Conservation (phyloP, 176 grass and related monocot genomes). For the Sorghum bicolor region DNA sequence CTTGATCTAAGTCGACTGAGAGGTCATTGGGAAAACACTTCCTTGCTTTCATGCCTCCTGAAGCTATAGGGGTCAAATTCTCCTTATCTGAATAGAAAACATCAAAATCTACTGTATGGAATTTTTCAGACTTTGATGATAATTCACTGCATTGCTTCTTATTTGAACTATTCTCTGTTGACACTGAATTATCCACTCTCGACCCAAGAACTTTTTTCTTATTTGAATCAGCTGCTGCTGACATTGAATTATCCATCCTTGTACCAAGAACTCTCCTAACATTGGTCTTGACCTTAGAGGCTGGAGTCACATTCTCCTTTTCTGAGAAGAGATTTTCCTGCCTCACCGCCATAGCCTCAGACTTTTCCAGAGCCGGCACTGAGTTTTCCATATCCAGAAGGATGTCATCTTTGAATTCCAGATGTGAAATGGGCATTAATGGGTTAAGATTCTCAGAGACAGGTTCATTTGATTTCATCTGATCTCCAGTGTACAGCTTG, state of each 20-base stretch:
- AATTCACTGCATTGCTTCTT: conserved; percentile 19
- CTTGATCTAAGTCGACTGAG: conserved; percentile 25
- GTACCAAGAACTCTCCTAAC: conserved; percentile 47
- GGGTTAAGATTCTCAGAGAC: background rate
- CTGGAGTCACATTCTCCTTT: conserved; percentile 54
- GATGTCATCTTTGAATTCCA: conserved; percentile 33
- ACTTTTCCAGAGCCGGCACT: conserved; percentile 16
- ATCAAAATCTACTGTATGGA: conserved; percentile 40
- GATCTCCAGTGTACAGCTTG: conserved; percentile 12
- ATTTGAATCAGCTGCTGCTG: conserved; percentile 17
- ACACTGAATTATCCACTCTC: conserved; percentile 32
- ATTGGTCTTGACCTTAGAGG: conserved; percentile 38
- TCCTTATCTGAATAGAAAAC: conserved; percentile 78
- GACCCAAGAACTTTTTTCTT: conserved; percentile 43
- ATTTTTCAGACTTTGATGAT: conserved; percentile 25
- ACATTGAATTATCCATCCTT: conserved; percentile 37
- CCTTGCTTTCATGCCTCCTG: conserved; percentile 41
- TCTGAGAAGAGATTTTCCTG: conserved; percentile 38
- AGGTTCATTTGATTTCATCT: conserved; percentile 25
- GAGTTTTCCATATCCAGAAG: conserved; percentile 36
- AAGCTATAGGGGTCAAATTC: conserved; percentile 68
- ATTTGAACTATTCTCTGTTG: conserved; percentile 16
- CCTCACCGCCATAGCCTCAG: conserved; percentile 18
- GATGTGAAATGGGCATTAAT: conserved; percentile 21
- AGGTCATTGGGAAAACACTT: conserved; percentile 31